Percentiles rank a stretch among this genome's conserved stretches.
Conservation (phyloP, 2,329 filamentous ascomycete species). For the Aotearoamyces nothofagi region DNA sequence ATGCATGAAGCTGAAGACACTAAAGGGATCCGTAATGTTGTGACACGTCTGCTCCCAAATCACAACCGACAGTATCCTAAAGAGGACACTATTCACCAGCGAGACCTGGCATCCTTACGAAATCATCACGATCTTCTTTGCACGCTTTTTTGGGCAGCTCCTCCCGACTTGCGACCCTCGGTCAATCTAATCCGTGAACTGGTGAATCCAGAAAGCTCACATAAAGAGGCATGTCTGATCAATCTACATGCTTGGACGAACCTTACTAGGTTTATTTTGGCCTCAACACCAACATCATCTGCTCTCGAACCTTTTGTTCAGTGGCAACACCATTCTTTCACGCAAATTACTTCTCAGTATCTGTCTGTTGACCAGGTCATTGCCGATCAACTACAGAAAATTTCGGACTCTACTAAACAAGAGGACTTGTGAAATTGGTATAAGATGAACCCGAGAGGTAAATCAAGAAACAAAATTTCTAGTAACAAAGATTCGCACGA, state of each 20-base stretch:
- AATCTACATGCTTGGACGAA: slow-evolving; percentile 49
- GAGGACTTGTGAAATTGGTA: no score
- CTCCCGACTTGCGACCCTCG: slow-evolving; percentile 35
- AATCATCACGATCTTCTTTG: slow-evolving; percentile 57
- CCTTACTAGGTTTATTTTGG: slow-evolving; percentile 41
- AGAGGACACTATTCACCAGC: slow-evolving; percentile 41
- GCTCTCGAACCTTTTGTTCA: slow-evolving; percentile 32
- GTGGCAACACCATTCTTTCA: slow-evolving; percentile 43
- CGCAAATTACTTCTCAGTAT: slow-evolving; percentile 41
- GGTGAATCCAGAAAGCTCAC: slow-evolving; percentile 41
- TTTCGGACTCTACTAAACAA: no score
- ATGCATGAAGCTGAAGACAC: slow-evolving; percentile 29
- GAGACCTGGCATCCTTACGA: slow-evolving; percentile 45
- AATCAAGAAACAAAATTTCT: no score
- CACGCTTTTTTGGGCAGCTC: slow-evolving; percentile 50
- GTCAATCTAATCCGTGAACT: slow-evolving; percentile 41
- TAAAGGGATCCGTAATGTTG: slow-evolving; percentile 45
- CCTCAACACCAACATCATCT: slow-evolving; percentile 24
- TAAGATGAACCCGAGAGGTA: no score
- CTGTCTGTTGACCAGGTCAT: slow-evolving; percentile 38
- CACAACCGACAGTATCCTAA: slow-evolving; percentile 49
- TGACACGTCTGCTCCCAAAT: slow-evolving; percentile 47
- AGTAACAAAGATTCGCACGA: no score
- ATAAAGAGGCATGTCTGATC: slow-evolving; percentile 51
- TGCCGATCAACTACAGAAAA: slow-evolving; percentile 40